phyloP scores from a whole-genome alignment of 768 basidiomycete genomes.

The Xerocomellus chrysenteron region DNA sequence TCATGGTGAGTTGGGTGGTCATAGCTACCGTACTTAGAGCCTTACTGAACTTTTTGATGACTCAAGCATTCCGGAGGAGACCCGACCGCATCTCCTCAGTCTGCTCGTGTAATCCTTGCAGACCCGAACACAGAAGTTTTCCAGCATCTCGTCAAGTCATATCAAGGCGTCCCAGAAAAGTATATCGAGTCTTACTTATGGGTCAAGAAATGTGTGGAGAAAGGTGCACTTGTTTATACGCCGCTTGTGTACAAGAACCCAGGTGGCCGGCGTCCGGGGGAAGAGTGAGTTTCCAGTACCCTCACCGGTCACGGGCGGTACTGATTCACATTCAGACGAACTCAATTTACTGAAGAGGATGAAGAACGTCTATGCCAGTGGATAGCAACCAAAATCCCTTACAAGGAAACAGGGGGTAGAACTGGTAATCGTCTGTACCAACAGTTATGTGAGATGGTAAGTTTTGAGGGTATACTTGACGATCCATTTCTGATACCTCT shows the following conservation, averaged over 20 bases:
- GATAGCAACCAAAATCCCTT: constrained; percentile 83
- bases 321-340: constrained; percentile 49
- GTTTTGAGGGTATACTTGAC: constrained; percentile 7
- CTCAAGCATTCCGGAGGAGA: constrained; percentile 78
- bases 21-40: constrained; percentile 1
- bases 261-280: constrained; percentile 75
- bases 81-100: constrained; percentile 65
- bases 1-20: constrained; percentile 49
- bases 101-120: constrained; percentile 74
- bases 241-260: constrained; percentile 83
- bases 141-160: constrained; percentile 67
- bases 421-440: constrained; percentile 84
- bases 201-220: constrained; percentile 83
- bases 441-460: constrained; percentile 72
- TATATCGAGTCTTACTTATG: constrained; percentile 80
- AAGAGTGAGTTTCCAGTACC: constrained; percentile 54
- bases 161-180: constrained; percentile 68
- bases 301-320: background rate
- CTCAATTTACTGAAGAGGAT: constrained; percentile 75
- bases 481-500: background rate
- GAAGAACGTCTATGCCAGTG: constrained; percentile 72
- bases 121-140: constrained; percentile 80
- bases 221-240: constrained; percentile 61
- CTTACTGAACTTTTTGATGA: background rate
- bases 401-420: constrained; percentile 77